These are phyloP conservation scores for Pichia norvegensis DNA, from an alignment of 1,139 yeast genomes.

Conservation along the genomic window DNA sequence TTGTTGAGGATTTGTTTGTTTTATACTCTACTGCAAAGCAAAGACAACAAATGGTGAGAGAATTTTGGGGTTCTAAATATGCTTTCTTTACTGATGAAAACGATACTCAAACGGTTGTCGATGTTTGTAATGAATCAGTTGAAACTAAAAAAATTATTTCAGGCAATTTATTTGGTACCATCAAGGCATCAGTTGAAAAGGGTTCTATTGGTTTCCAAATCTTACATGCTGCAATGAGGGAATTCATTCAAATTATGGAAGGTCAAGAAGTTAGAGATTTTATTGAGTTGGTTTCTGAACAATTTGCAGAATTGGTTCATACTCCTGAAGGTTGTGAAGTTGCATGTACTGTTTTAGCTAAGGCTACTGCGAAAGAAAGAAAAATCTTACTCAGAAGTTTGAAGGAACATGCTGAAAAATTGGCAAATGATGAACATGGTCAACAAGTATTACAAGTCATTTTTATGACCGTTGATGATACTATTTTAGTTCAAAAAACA, in stretches of 20 bases:
- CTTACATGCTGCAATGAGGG: conserved; percentile 93
- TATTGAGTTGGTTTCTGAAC: conserved; percentile 77
- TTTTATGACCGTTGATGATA: conserved; percentile 88
- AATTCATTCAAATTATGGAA: conserved; percentile 66
- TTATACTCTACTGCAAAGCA: conserved; percentile 81
- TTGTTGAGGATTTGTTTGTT: conserved; percentile 86
- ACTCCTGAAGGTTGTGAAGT: conserved; percentile 92
- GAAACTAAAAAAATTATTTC: conserved; percentile 77
- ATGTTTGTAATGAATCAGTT: conserved; percentile 60
- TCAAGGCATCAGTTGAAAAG: conserved; percentile 85
- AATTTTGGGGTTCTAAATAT: conserved; percentile 95
- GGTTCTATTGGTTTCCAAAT: conserved; percentile 96
- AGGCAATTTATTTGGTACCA: conserved; percentile 71
- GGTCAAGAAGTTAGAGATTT: conserved; percentile 71
- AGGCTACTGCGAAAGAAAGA: conserved; percentile 90
- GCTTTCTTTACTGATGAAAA: conserved; percentile 69
- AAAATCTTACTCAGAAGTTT: conserved; percentile 65
- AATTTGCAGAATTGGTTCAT: conserved; percentile 89
- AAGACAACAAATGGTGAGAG: conserved; percentile 84
- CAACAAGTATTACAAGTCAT: conserved; percentile 70
- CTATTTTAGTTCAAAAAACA: conserved; percentile 71
- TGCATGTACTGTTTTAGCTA: conserved; percentile 70
- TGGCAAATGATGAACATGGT: conserved; percentile 82
- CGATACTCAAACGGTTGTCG: conserved; percentile 58
- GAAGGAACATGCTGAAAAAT: conserved; percentile 63